Base-by-base conservation (phyloP, 106 monocot species). In the Amphibolis antarctica region DNA sequence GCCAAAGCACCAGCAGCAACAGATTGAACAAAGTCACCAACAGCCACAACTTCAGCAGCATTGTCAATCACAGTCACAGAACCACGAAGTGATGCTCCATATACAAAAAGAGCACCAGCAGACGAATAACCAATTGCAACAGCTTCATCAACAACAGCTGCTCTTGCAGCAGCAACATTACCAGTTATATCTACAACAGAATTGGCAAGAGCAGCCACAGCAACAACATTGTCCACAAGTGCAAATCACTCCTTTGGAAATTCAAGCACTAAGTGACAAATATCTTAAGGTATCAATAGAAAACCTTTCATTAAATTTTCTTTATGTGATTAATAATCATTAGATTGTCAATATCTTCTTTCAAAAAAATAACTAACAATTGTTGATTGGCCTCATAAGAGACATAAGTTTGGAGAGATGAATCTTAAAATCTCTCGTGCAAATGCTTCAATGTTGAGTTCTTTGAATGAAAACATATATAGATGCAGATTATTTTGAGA, bases 141-240 rank as follows among this genome's bases (percentile, higher is more conserved):
- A 63, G 24, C 59, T 65, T 14, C 71, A 78, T 1, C 74, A 70
- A 19, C 74, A 73, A n/a, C 80, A 78, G 66, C 56, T 69, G 42
- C 60, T 54, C 12, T 65, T 65, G 26, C 79, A 73, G 15, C 81
- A 78, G 13, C 72, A 73, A 49, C 71, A 61, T 12, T 65, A 81
- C 19, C 60, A 60, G 31, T 48, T 57, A 15, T 63, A 60, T n/a
- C 46, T 64, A 19, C 59, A 56, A 54, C 79, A 83, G 56, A 80
- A 83, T 60, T 76, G 75, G 64, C 71, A 69, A 26, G 53, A 63
- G 12, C 69, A 62, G 42, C 75, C 73, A 27, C 65, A 53, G 14
- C 69, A 70, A 28, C 77, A 77, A 27, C 72, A 69, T 7, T 58
- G 62, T 22, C 62, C 45, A 19, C 75, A 68, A 44, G 12, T 66